Base-by-base conservation (phyloP, 1,284 basidiomycete genomes). In the Boletellus deceptivus region DNA sequence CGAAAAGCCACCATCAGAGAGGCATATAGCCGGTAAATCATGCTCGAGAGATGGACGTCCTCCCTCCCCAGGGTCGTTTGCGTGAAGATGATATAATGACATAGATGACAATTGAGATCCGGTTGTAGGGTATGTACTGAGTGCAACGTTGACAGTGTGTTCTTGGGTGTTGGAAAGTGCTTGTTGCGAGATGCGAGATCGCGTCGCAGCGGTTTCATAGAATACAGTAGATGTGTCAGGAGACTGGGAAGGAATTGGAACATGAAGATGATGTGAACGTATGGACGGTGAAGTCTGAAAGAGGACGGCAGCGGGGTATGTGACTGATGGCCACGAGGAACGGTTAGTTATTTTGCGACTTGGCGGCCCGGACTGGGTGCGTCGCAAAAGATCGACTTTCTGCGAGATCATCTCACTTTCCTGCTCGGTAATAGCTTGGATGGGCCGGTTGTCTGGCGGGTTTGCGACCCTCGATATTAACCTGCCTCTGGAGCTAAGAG, bases 221-320 rank as follows among this genome's bases (percentile, higher is more conserved):
- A 72, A 82, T 75, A 82, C 78, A 76, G 76, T 81, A 55, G 77
- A 71, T 59, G 72, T 62, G 62, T 76, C 75, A 55, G 70, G 35
- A 24, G 45, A 14, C 29, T 48, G 52, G 5, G 61, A 29, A 43
- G 58, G 51, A 46, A 54, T 62, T 63, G 63, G 67, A 65, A 62
- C 69, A 67, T 49, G 67, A 53, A 58, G 55, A 63, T 59, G 46
- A 69, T 65, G 43, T 68, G 70, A 52, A 69, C 70, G 52, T 13
- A 45, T 55, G 35, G 64, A 53, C 17, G 77, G 69, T 17, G 76
- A 75, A 16, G 76, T 68, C 38, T 77, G 74, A 55, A 75, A 68
- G 22, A 75, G 69, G 38, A 68, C 67, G 25, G 63, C 63, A 0
- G 53, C 2, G 14, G 70, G 67, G 49, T 70, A 57, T 56, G 67